Evolutionary conservation across 768 basidiomycete genomes (phyloP).

Genomic region (Lactifluus echinatus): DNA sequence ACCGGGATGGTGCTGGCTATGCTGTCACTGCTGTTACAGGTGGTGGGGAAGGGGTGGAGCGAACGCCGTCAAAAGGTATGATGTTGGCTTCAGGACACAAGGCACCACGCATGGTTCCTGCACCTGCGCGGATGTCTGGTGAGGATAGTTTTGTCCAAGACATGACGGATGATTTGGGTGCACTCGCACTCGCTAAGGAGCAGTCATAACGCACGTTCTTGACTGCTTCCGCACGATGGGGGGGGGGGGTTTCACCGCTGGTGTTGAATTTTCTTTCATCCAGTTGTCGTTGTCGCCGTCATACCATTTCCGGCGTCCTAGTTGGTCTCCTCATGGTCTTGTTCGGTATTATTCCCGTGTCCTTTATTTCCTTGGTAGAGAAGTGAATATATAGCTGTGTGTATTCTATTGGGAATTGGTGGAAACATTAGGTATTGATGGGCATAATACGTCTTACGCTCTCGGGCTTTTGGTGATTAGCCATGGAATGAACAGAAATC

Average conservation of each 20-base stretch:
- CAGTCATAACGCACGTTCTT: conserved; percentile 27
- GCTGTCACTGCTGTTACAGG: background rate
- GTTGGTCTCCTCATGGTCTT: background rate
- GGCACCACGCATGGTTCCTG: background rate
- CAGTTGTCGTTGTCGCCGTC: conserved; percentile 35
- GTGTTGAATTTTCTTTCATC: conserved; percentile 38
- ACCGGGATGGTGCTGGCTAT: background rate
- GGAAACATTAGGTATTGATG: background rate
- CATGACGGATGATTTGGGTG: conserved; percentile 56
- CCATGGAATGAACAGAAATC: background rate
- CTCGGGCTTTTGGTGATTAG: no score
- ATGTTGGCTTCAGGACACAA: background rate
- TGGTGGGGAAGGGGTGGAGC: conserved; percentile 5
- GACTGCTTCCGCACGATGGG: conserved; percentile 37
- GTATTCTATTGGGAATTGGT: conserved; percentile 1
- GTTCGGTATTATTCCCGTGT: conserved; percentile 6
- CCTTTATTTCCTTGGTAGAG: conserved; percentile 5
- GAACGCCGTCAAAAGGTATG: conserved; percentile 1
- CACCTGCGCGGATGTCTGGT: conserved; percentile 19
- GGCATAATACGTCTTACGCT: background rate
- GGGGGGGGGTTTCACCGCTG: conserved; percentile 59
- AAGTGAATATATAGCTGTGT: conserved; percentile 16
- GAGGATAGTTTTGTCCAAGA: conserved; percentile 71
- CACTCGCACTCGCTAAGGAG: conserved; percentile 47
- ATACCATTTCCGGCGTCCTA: background rate